Evolutionary conservation across 2,329 filamentous ascomycete genomes (phyloP).

Genomic region (Sclerotiophoma versabilis): DNA sequence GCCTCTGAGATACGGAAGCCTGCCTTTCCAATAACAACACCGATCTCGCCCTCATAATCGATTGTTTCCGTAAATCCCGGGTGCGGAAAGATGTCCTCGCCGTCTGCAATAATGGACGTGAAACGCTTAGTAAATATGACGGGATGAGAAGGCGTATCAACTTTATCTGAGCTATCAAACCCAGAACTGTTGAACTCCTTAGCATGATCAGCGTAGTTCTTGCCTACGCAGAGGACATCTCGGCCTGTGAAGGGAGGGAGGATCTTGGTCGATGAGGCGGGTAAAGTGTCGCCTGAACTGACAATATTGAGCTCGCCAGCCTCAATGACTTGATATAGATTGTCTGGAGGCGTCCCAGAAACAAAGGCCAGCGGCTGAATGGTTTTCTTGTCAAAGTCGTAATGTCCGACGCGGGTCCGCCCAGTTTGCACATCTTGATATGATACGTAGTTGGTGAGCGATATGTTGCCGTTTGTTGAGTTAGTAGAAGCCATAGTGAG

Average conservation of each 20-base stretch:
- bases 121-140: conserved; percentile 65
- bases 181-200: conserved; percentile 65
- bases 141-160: conserved; percentile 60
- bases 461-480: too few relatives aligned
- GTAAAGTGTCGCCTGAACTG: conserved; percentile 40
- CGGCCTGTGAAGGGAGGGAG: conserved; percentile 58
- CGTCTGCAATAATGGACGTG: conserved; percentile 60
- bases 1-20: conserved; percentile 54
- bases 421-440: too few relatives aligned
- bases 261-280: conserved; percentile 51
- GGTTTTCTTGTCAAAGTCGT: too few relatives aligned
- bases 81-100: conserved; percentile 57
- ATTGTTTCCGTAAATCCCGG: conserved; percentile 57
- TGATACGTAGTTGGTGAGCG: too few relatives aligned
- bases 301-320: conserved; percentile 52
- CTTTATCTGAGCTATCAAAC: conserved; percentile 63
- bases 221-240: conserved; percentile 64
- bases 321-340: conserved; percentile 62
- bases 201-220: conserved; percentile 65
- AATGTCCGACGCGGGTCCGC: too few relatives aligned
- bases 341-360: conserved; percentile 56
- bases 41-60: conserved; percentile 66
- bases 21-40: conserved; percentile 61
- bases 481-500: too few relatives aligned
- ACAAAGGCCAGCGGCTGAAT: conserved; percentile 57